Evolutionary conservation across 192 early-diverging fungal genomes (phyloP), one percentile per base, ranked within the genome.

Genomic region (Nowakowskiella sp.): DNA sequence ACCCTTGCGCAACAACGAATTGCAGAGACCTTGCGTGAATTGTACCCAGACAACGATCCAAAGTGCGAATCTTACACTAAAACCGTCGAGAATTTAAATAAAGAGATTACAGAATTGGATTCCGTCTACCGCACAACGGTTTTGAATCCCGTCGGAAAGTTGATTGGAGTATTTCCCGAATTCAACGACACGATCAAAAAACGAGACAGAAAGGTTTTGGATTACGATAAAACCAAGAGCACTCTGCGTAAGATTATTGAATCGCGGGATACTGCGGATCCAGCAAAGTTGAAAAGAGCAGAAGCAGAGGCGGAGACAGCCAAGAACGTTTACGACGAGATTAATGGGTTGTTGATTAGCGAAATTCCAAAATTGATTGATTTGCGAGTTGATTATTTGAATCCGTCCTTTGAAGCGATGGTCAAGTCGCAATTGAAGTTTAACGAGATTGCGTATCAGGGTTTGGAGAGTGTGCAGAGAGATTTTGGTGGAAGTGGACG

Each of bases 381-480:
- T 36, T 60, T 90, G 22, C 71, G 93, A 27, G 85, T 96, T 0
- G 86, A 88, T 2, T 92, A 92, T 54, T 66, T 96, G 42, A 91
- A 97, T 25, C 96, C 96, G 1, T 90, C 89, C 19, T 94, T 99
- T 59, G 93, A 96, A 60, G 94, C 93, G 5, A 69, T 99, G 24
- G 86, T 96, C 47, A 92, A 94, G 69, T 77, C 85, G 10, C 94
- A 99, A 63, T 63, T 94, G n/a, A 75, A 80, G 51, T 97, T 97
- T 72, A 87, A 88, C 49, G 86, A 86, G 62, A 77, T 81, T 32
- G 87, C 88, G 44, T 82, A 83, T 47, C 73, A 84, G 25, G 77
- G 81, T 51, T 74, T 97, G 57, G 81, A 87, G 21, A 72, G 48
- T 4, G 69, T 77, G 45, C 51, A 67, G 51, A 59, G 52, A 31